Evolutionary conservation across 1,284 basidiomycete genomes (phyloP).

Genomic region (Amylostereum areolatum): DNA sequence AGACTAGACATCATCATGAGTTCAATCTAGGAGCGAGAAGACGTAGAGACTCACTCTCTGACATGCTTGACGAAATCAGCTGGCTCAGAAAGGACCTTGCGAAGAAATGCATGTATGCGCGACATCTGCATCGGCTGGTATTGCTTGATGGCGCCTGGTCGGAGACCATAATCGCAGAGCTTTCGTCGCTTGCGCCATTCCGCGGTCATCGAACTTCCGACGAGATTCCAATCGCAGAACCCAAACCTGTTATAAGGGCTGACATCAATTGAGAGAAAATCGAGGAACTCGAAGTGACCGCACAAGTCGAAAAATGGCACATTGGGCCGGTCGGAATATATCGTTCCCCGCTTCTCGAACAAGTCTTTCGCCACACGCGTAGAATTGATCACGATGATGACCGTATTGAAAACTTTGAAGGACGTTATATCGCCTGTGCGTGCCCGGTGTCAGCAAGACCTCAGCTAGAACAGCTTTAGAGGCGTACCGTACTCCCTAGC

Average conservation of each 20-base stretch:
- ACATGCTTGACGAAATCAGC: neutral
- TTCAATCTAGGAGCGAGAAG: neutral
- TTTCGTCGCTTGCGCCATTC: neutral
- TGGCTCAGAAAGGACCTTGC: neutral
- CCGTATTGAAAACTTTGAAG: constrained; percentile 6
- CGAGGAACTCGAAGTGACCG: no score
- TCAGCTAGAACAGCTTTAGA: no score
- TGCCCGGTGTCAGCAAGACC: no score
- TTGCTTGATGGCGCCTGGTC: neutral
- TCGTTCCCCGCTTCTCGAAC: constrained; percentile 9
- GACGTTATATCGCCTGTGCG: constrained; percentile 14
- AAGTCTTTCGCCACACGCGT: constrained; percentile 8
- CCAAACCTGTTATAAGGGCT: no score
- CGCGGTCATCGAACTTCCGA: neutral
- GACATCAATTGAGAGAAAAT: no score
- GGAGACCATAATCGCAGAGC: neutral
- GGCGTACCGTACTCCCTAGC: neutral
- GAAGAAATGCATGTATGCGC: neutral
- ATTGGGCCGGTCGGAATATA: constrained; percentile 10
- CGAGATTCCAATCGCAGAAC: no score
- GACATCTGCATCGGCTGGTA: neutral
- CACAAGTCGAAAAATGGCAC: constrained; percentile 1
- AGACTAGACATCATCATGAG: no score
- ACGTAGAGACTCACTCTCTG: neutral
- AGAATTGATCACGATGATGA: constrained; percentile 11